phyloP scores from a whole-genome alignment of 805 yeast genomes.

The Candida germanica region DNA sequence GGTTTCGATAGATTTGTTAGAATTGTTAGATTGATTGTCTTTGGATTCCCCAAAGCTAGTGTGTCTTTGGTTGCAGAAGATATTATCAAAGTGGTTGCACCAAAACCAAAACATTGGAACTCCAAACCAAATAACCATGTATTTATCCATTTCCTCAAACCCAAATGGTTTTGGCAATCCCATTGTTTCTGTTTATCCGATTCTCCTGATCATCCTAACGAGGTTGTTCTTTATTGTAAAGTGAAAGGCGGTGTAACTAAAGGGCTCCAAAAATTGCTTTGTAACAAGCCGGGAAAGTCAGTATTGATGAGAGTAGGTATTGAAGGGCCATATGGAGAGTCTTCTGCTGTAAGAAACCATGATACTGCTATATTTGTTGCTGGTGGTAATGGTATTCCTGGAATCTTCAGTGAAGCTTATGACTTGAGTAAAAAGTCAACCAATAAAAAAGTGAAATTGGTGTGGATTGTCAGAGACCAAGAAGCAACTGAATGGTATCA shows the following conservation, averaged over 20 bases:
- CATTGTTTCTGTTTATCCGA: constrained; percentile 41
- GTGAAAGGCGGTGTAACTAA: constrained; percentile 38
- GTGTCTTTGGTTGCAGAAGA: constrained; percentile 32
- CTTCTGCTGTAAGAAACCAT: constrained; percentile 46
- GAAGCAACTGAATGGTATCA: constrained; percentile 47
- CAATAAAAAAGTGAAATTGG: constrained; percentile 35
- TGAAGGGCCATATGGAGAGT: constrained; percentile 73
- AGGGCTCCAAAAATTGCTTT: constrained; percentile 25
- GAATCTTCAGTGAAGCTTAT: constrained; percentile 40
- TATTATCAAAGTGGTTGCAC: constrained; percentile 34
- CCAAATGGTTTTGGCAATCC: constrained; percentile 40
- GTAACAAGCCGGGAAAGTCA: constrained; percentile 25
- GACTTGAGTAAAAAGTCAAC: constrained; percentile 22
- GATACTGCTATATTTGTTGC: constrained; percentile 59
- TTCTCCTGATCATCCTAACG: constrained; percentile 17
- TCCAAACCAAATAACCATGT: constrained; percentile 41
- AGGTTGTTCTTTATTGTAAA: constrained; percentile 30
- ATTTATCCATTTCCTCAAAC: constrained; percentile 33
- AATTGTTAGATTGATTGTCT: constrained; percentile 23
- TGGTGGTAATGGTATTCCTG: constrained; percentile 77
- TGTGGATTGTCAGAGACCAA: constrained; percentile 63
- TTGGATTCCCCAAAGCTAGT: constrained; percentile 35
- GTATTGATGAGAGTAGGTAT: constrained; percentile 28
- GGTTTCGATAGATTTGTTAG: constrained; percentile 32
- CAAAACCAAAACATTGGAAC: constrained; percentile 36